These are phyloP conservation scores for Yarrowia sp. DNA, from an alignment of 805 yeast species.

Conservation along the genomic window DNA sequence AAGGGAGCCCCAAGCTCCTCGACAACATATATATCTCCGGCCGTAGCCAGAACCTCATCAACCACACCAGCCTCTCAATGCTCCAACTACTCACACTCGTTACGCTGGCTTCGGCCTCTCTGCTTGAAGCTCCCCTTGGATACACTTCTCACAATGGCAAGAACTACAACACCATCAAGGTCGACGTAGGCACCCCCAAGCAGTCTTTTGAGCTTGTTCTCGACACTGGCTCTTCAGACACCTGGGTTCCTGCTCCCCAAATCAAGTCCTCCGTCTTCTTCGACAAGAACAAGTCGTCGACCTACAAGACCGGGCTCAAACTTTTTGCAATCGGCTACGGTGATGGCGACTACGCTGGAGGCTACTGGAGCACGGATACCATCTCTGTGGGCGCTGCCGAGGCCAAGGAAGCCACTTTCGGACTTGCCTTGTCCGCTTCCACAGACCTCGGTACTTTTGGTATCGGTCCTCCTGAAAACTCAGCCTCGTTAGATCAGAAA, in stretches of 20 bases:
- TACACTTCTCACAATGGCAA: not conserved
- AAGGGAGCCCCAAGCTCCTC: no score
- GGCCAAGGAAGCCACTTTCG: no score
- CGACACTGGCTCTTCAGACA: not conserved
- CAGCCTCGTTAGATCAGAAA: not conserved
- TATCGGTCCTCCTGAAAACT: not conserved
- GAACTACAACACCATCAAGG: not conserved
- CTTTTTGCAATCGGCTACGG: not conserved
- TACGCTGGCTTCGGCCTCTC: not conserved
- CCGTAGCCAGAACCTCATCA: no score
- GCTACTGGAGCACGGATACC: not conserved
- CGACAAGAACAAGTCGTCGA: no score
- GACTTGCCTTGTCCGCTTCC: no score
- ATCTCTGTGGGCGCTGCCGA: not conserved
- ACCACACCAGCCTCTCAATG: not conserved
- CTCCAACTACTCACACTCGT: conserved; percentile 7
- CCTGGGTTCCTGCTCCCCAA: not conserved
- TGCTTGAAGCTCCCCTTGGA: not conserved
- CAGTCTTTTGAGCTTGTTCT: not conserved
- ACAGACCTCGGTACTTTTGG: not conserved
- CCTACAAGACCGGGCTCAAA: not conserved
- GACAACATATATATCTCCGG: no score
- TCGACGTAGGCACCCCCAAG: not conserved
- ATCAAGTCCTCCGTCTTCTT: no score
- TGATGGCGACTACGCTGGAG: not conserved